These are phyloP conservation scores for Saturnispora sekii DNA, from an alignment of 805 yeast species.

Conservation along the genomic window DNA sequence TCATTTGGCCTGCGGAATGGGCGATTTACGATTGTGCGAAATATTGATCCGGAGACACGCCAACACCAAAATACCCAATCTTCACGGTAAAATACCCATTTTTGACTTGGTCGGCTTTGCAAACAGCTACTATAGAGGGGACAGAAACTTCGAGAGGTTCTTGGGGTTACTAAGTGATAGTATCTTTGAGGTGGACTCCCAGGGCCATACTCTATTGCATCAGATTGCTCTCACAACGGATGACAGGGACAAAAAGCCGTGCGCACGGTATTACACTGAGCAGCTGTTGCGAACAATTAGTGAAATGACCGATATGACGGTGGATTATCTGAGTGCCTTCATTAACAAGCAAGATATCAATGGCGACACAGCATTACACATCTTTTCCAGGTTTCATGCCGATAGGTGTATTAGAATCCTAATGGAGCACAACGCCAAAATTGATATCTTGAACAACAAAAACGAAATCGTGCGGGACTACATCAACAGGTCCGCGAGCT, in stretches of 20 bases:
- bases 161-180: constrained; percentile 70
- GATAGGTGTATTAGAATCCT: constrained; percentile 36
- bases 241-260: constrained; percentile 57
- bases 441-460: constrained; percentile 39
- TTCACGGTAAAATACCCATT: constrained; percentile 78
- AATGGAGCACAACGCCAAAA: constrained; percentile 42
- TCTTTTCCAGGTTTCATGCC: constrained; percentile 37
- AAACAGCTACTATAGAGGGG: constrained; percentile 61
- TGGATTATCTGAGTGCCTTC: constrained; percentile 50
- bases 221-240: constrained; percentile 68
- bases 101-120: constrained; percentile 81
- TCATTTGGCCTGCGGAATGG: constrained; percentile 98
- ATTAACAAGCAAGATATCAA: constrained; percentile 47
- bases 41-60: constrained; percentile 72
- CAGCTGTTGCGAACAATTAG: constrained; percentile 64
- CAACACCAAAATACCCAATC: constrained; percentile 46
- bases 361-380: constrained; percentile 49
- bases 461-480: constrained; percentile 34
- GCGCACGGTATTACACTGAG: constrained; percentile 78
- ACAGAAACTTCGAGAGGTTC: constrained; percentile 65
- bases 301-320: constrained; percentile 41
- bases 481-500: constrained; percentile 21
- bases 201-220: constrained; percentile 73
- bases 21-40: constrained; percentile 68
- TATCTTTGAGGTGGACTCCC: constrained; percentile 65